These are phyloP conservation scores for Przewalskia tangutica DNA, from an alignment of 257 asterid species.

Conservation along the genomic window DNA sequence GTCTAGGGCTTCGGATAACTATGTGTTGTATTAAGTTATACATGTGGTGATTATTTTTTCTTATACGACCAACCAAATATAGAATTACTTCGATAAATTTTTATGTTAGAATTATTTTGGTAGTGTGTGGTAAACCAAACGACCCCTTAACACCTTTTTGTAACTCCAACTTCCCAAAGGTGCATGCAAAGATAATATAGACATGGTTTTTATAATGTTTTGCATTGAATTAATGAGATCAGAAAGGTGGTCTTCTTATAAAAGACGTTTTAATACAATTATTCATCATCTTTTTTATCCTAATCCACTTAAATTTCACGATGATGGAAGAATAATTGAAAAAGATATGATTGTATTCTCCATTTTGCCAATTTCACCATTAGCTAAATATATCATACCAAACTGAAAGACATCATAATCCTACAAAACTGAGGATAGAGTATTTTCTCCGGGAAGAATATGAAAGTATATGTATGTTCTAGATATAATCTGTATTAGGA, in stretches of 20 bases:
- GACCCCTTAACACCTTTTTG: too few species aligned
- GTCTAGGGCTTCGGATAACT: too few species aligned
- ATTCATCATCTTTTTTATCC: slow-evolving; percentile 2
- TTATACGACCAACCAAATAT: too few species aligned
- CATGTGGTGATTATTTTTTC: too few species aligned
- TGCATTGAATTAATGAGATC: neutral
- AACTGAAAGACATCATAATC: neutral
- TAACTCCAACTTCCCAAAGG: neutral
- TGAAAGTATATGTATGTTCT: too few species aligned
- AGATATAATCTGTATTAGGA: too few species aligned
- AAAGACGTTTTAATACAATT: slow-evolving; percentile 1
- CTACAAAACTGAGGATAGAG: neutral
- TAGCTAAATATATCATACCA: neutral
- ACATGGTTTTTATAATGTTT: neutral
- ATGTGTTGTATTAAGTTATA: too few species aligned
- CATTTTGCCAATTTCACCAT: neutral
- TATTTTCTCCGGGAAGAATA: neutral
- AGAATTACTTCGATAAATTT: too few species aligned
- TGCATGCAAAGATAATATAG: neutral
- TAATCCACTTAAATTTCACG: neutral
- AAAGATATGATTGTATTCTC: neutral
- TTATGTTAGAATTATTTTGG: too few species aligned
- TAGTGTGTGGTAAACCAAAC: too few species aligned
- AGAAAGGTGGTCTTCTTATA: neutral
- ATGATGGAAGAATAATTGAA: neutral